Percentiles rank a stretch among this genome's conserved stretches.
phyloP scores from a whole-genome alignment of 2,329 filamentous ascomycete species.

The Sclerotinia borealis region DNA sequence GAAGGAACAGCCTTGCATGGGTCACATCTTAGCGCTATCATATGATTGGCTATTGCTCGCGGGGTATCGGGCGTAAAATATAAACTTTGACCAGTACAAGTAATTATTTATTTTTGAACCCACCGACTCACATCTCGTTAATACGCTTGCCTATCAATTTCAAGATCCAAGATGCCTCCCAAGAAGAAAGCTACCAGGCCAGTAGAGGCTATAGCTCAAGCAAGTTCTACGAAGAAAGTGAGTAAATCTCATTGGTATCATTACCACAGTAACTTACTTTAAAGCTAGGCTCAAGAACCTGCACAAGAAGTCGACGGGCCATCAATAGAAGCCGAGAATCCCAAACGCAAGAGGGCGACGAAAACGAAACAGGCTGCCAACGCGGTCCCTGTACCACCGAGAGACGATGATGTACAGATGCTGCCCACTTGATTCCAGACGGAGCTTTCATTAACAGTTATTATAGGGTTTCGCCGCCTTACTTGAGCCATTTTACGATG shows the following conservation, averaged over 20 bases:
- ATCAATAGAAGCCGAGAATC: constrained; percentile 20
- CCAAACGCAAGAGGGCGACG: constrained; percentile 20
- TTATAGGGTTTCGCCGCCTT: constrained; percentile 52
- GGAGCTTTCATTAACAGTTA: not conserved
- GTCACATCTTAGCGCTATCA: not conserved
- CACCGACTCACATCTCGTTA: not conserved
- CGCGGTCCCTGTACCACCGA: constrained; percentile 16
- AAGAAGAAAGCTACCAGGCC: constrained; percentile 12
- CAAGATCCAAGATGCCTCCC: constrained; percentile 14
- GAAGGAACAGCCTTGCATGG: constrained; percentile 9
- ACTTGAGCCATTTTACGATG: constrained; percentile 64
- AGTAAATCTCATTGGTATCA: not conserved
- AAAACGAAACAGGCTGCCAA: constrained; percentile 17
- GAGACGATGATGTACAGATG: constrained; percentile 26
- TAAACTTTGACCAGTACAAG: constrained; percentile 3
- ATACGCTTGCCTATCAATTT: not conserved
- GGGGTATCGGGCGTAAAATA: constrained; percentile 2
- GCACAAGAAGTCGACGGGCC: not conserved
- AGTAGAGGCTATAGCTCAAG: constrained; percentile 1
- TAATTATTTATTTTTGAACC: constrained; percentile 8
- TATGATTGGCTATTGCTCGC: constrained; percentile 1
- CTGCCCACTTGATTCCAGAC: not conserved
- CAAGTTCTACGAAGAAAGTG: not conserved
- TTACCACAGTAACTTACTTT: not conserved
- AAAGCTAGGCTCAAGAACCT: constrained; percentile 1